Percentiles rank a stretch among this genome's conserved stretches.
Evolutionary conservation across 2,329 filamentous ascomycete genomes (phyloP).

Genomic region (Aspergillus sp.): DNA sequence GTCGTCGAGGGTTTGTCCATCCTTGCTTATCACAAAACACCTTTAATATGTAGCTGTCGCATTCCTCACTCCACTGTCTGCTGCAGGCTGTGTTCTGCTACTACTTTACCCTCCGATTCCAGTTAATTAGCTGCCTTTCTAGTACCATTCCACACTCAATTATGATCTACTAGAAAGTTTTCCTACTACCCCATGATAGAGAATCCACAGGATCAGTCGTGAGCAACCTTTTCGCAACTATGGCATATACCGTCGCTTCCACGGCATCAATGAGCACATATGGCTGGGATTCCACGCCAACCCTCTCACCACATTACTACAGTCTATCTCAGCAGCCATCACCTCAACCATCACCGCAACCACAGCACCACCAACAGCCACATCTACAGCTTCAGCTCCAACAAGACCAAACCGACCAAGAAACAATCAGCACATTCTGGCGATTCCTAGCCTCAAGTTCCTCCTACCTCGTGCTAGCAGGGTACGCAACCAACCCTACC

Average conservation of each 20-base stretch:
- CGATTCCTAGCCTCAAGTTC: slow-evolving; percentile 28
- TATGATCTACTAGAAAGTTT: background rate
- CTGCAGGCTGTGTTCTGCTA: no score
- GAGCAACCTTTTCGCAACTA: background rate
- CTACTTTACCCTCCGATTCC: no score
- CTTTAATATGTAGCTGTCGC: background rate
- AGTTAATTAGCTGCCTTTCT: no score
- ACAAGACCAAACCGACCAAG: background rate
- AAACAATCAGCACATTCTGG: slow-evolving; percentile 21
- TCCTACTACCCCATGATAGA: background rate
- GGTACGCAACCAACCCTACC: slow-evolving; percentile 24
- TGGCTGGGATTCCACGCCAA: background rate
- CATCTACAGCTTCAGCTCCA: slow-evolving; percentile 10
- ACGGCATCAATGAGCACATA: background rate
- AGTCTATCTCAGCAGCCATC: background rate
- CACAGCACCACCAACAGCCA: background rate
- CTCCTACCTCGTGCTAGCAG: slow-evolving; percentile 30
- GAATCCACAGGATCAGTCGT: background rate
- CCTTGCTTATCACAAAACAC: background rate
- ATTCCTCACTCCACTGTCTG: no score
- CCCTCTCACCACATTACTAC: background rate
- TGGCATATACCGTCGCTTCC: background rate
- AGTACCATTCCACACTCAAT: no score
- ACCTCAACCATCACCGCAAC: background rate
- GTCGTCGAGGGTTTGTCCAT: background rate